phyloP scores from a whole-genome alignment of 805 yeast species.

The Lipomyces chichibuensis region DNA sequence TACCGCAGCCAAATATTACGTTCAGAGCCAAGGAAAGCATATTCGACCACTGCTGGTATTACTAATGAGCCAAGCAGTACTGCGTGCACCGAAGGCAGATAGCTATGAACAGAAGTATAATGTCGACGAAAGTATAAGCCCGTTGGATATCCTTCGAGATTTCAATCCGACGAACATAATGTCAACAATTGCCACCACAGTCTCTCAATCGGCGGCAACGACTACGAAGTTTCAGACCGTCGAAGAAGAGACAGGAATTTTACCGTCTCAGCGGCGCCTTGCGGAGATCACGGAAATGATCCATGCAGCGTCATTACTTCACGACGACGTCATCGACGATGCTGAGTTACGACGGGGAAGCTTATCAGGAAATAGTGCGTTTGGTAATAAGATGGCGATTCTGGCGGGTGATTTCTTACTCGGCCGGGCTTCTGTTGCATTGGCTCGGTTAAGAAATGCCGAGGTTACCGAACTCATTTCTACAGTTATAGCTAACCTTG shows the following conservation, averaged over 20 bases:
- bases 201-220: conserved; percentile 8
- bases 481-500: conserved; percentile 93
- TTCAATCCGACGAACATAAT: conserved; percentile 63
- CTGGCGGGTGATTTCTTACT: conserved; percentile 94
- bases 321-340: conserved; percentile 94
- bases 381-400: conserved; percentile 96
- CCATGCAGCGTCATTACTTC: conserved; percentile 92
- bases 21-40: conserved; percentile 95
- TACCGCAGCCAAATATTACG: conserved; percentile 90
- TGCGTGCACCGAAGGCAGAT: conserved; percentile 40
- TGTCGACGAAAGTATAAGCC: conserved; percentile 60
- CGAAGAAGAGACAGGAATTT: conserved; percentile 52
- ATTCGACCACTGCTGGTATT: conserved; percentile 89
- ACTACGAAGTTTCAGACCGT: not conserved
- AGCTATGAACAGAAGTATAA: conserved; percentile 12
- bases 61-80: conserved; percentile 79
- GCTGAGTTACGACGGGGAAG: conserved; percentile 85
- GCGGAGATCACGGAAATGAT: conserved; percentile 99
- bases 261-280: conserved; percentile 91
- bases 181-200: conserved; percentile 46
- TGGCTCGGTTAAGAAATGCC: conserved; percentile 91
- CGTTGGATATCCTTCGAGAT: conserved; percentile 82
- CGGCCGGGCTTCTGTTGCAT: conserved; percentile 95
- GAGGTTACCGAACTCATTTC: conserved; percentile 95
- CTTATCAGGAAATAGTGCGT: conserved; percentile 90